Conservation (phyloP, 169 alveolate genomes). For the Plasmodium malariae region DNA sequence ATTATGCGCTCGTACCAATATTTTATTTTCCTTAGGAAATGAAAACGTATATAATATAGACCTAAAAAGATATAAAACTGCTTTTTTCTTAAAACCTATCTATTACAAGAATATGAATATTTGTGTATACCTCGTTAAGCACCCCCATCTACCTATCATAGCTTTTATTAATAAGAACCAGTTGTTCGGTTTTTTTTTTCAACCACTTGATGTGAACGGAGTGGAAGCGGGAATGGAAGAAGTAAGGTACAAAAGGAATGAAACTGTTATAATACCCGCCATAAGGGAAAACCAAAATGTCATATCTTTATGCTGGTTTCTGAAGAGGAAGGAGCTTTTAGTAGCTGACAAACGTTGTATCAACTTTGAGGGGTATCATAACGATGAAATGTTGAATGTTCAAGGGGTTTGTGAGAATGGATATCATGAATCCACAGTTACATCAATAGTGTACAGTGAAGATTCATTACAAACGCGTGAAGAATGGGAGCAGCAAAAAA, state of each 20-base stretch:
- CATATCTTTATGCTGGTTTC: slow-evolving; percentile 59
- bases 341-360: too few species aligned
- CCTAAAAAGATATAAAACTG: background rate
- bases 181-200: slow-evolving; percentile 57
- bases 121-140: slow-evolving; percentile 43
- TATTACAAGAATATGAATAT: slow-evolving; percentile 41
- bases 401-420: background rate
- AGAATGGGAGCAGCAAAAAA: background rate
- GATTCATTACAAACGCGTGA: background rate
- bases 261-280: slow-evolving; percentile 17
- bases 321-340: background rate
- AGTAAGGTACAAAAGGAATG: background rate
- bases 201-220: too few species aligned
- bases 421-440: background rate
- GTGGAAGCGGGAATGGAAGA: too few species aligned
- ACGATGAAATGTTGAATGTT: background rate
- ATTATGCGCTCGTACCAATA: slow-evolving; percentile 11
- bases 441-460: background rate
- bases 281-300: slow-evolving; percentile 53
- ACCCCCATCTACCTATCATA: slow-evolving; percentile 35
- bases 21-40: slow-evolving; percentile 65
- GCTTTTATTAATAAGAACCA: slow-evolving; percentile 55
- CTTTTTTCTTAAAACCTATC: slow-evolving; percentile 5
- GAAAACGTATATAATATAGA: slow-evolving; percentile 36
- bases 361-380: too few species aligned